Evolutionary conservation across 2,329 filamentous ascomycete genomes (phyloP), one percentile per base, ranked within the genome.

Genomic region (Colletotrichum tamarilloi): DNA sequence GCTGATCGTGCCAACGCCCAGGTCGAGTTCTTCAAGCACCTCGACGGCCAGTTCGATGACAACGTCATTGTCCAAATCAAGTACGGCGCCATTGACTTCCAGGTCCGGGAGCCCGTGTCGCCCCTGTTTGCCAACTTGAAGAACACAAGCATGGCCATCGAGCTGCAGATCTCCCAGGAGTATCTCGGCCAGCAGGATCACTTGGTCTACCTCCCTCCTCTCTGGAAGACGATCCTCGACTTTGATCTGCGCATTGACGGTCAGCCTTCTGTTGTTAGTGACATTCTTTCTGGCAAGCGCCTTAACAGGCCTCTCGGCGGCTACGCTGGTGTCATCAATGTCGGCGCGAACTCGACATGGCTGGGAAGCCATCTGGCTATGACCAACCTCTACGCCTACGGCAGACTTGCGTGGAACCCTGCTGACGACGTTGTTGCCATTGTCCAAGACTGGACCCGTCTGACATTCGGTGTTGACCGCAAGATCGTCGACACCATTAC

Each of bases 61-160:
- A 94, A 94, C 59, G 92, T 94, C 0, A 86, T 94, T 0, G 86
- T 94, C 2, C 92, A 94, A 78, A 91, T 94, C 81, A 94, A 94
- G 80, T 93, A 92, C 74, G 92, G 92, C 0, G 92, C 92, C 0
- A 94, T 94, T 72, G 92, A 94, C 78, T 94, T 94, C 80, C 92
- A 94, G 77, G 90, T 93, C 12, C 88, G 92, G 46, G 92, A 94
- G 79, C 90, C 92, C 1, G 81, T 87, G 1, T 92, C 89, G 4
- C 92, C 92, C 0, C 81, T 94, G 1, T 93, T 94, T 74, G 86
- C 86, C 1, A 82, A 87, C 63, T 77, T 89, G 16, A 77, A 73
- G 6, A 76, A 85, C 56, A 89, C 87, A 0, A 79, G 78, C 26
- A 79, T 81, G 12, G 89, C 90, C 0, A 89, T 94, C 49, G 92